Evolutionary conservation across 2,329 filamentous ascomycete genomes (phyloP).

Genomic region (Cercospora canescens): DNA sequence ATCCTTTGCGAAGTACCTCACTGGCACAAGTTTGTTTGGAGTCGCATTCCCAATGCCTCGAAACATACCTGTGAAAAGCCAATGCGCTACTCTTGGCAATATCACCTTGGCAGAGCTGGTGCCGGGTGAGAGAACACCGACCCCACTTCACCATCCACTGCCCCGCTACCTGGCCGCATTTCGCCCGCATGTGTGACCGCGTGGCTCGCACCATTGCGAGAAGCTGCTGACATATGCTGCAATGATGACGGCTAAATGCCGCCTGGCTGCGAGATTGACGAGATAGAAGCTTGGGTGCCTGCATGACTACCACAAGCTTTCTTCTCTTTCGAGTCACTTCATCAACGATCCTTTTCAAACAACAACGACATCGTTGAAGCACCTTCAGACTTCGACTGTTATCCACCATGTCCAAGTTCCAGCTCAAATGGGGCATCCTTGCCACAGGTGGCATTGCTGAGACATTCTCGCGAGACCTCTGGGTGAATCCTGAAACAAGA

Average conservation of each 20-base stretch:
- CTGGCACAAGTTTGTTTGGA: too few relatives aligned
- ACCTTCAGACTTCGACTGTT: not conserved
- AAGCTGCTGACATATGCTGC: not conserved
- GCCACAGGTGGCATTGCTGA: conserved; percentile 51
- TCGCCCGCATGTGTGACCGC: not conserved
- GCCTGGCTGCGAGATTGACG: not conserved
- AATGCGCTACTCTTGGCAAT: not conserved
- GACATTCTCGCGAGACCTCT: conserved; percentile 71
- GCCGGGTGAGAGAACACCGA: not conserved
- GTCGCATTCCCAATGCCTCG: too few relatives aligned
- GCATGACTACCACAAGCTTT: not conserved
- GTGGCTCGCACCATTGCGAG: not conserved
- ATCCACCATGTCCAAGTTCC: conserved; percentile 35
- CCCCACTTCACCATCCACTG: not conserved
- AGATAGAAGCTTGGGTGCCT: not conserved
- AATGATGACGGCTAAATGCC: not conserved
- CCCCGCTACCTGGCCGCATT: not conserved
- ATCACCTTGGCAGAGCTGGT: not conserved
- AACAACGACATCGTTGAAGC: not conserved
- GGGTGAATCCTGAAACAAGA: conserved; percentile 69
- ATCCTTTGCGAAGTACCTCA: not conserved
- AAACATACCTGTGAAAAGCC: not conserved
- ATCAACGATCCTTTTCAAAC: not conserved
- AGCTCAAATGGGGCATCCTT: conserved; percentile 45
- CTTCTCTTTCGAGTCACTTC: not conserved